Conservation (phyloP, 2,329 filamentous ascomycete genomes). For the Truncatella angustata region DNA sequence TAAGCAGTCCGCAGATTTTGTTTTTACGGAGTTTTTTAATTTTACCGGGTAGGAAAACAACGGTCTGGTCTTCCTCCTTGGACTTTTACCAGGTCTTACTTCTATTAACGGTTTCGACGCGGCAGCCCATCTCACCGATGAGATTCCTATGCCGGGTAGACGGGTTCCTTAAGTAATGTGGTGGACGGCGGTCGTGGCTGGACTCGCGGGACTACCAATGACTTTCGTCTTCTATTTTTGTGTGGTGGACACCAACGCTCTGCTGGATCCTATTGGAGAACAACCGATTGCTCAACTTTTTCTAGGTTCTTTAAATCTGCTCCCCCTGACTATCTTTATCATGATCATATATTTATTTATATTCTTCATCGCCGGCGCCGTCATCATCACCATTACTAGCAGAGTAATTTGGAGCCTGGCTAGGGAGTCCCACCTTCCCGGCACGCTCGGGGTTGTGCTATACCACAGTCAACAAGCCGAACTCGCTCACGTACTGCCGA, state of each 20-base stretch:
- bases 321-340: background rate
- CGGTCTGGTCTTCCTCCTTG: background rate
- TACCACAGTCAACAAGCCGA: too few species aligned
- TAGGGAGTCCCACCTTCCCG: too few species aligned
- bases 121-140: background rate
- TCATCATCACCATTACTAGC: background rate
- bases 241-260: background rate
- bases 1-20: background rate
- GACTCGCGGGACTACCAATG: background rate
- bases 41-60: background rate
- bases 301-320: background rate
- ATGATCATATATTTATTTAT: background rate
- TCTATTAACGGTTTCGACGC: background rate
- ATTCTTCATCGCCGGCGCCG: background rate
- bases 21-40: background rate
- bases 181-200: background rate
- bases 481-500: too few species aligned
- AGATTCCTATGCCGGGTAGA: background rate
- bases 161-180: background rate
- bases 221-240: background rate
- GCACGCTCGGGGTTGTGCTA: too few species aligned
- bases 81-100: background rate
- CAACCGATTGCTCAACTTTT: background rate
- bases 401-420: background rate
- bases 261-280: background rate